Conservation (phyloP, 495 filamentous ascomycete genomes). For the Tricharina praecox region DNA sequence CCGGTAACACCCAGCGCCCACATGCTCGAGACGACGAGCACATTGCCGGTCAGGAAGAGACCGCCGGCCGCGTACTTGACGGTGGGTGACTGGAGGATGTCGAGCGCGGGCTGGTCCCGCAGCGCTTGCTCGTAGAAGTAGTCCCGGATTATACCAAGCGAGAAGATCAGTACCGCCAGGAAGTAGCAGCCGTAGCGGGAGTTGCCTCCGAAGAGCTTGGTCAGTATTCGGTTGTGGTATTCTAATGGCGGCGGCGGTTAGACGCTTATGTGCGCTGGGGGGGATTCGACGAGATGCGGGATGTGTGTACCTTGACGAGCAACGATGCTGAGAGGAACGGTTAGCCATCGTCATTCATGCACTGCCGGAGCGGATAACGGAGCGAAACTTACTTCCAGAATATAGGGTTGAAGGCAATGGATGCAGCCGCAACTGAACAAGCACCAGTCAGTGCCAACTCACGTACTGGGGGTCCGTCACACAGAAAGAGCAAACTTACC, state of each 20-base stretch:
- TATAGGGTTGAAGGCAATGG: constrained; percentile 60
- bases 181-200: constrained; percentile 73
- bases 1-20: constrained; percentile 89
- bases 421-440: constrained; percentile 41
- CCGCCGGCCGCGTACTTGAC: constrained; percentile 44
- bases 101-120: constrained; percentile 58
- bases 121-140: constrained; percentile 55
- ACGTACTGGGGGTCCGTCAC: not conserved
- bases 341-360: constrained; percentile 12
- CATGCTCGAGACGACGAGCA: constrained; percentile 73
- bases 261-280: not conserved
- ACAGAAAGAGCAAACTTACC: constrained; percentile 27
- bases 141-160: constrained; percentile 75
- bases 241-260: constrained; percentile 39
- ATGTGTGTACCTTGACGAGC: constrained; percentile 45
- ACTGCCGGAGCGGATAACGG: not conserved
- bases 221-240: constrained; percentile 77
- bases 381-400: constrained; percentile 57
- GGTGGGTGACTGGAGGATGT: constrained; percentile 37
- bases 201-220: constrained; percentile 68
- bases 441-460: not conserved
- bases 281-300: not conserved
- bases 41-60: constrained; percentile 58
- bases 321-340: constrained; percentile 35
- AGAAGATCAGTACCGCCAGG: constrained; percentile 78